phyloP scores from a whole-genome alignment of 129 eudicot genomes.

The Flaveria linearis region DNA sequence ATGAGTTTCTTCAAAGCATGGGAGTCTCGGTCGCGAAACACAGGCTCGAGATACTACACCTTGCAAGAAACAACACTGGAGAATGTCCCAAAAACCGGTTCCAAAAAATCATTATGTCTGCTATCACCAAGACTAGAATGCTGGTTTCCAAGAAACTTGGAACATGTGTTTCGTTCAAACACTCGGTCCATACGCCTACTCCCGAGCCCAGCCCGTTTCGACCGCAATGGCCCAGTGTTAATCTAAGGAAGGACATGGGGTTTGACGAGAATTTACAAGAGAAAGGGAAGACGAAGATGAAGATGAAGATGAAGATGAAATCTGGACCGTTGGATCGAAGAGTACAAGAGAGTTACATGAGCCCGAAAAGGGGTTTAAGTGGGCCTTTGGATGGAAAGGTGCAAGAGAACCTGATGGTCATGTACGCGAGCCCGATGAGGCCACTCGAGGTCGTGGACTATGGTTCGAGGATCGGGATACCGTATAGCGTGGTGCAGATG shows the following conservation, averaged over 20 bases:
- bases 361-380: conserved; percentile 33
- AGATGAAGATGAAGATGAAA: too few relatives aligned
- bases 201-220: conserved; percentile 40
- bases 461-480: conserved; percentile 43
- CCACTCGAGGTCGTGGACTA: conserved; percentile 34
- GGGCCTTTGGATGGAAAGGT: conserved; percentile 62
- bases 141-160: conserved; percentile 44
- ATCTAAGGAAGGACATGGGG: conserved; percentile 39
- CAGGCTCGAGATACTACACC: too few relatives aligned
- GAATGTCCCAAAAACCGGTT: conserved; percentile 22
- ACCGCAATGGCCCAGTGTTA: conserved; percentile 54
- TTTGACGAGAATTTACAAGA: conserved; percentile 25
- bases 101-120: conserved; percentile 37
- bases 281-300: conserved; percentile 14
- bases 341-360: conserved; percentile 8
- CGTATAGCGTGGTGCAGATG: conserved; percentile 28
- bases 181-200: conserved; percentile 22
- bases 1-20: too few relatives aligned
- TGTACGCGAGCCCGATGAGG: conserved; percentile 41
- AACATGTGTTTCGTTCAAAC: conserved; percentile 36
- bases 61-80: neutral
- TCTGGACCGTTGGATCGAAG: too few relatives aligned
- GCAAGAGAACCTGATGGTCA: conserved; percentile 37
- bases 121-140: conserved; percentile 46
- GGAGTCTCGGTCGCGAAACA: too few relatives aligned